These are phyloP conservation scores for Cubamyces sp. DNA, from an alignment of 768 basidiomycete genomes.

Conservation along the genomic window DNA sequence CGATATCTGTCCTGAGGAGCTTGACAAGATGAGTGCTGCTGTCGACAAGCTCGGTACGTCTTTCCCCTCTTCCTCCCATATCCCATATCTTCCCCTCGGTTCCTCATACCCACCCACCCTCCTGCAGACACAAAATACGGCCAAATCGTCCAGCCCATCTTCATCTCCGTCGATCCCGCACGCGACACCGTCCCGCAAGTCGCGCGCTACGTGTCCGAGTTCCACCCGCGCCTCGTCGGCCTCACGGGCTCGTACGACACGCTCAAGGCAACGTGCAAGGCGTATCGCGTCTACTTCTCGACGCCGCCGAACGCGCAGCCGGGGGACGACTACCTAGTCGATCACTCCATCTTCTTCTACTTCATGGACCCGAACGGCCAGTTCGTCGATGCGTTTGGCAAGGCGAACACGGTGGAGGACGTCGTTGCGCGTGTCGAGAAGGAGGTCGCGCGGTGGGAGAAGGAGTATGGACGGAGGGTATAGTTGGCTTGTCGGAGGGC, in stretches of 20 bases:
- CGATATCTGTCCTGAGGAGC: constrained; percentile 97
- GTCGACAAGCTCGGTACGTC: constrained; percentile 72
- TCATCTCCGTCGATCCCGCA: constrained; percentile 96
- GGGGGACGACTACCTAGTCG: constrained; percentile 94
- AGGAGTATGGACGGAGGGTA: constrained; percentile 37
- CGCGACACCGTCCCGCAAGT: constrained; percentile 74
- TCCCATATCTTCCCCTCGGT: neutral
- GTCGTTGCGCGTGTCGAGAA: constrained; percentile 65
- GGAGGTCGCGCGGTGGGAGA: constrained; percentile 49
- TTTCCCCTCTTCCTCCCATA: neutral
- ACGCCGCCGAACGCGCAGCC: constrained; percentile 88
- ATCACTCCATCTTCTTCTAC: constrained; percentile 97
- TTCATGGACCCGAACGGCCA: constrained; percentile 94
- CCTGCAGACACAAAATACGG: constrained; percentile 70
- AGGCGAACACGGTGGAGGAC: constrained; percentile 69
- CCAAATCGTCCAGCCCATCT: constrained; percentile 81
- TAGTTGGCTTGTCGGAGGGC: constrained; percentile 23
- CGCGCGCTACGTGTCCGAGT: constrained; percentile 73
- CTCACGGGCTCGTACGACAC: constrained; percentile 85
- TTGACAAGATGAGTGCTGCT: constrained; percentile 90
- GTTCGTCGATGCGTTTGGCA: constrained; percentile 97
- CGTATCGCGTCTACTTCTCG: constrained; percentile 98
- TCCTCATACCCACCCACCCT: neutral
- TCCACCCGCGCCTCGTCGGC: constrained; percentile 89
- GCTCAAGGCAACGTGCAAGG: constrained; percentile 88